Evolutionary conservation across 1,139 yeast genomes (phyloP), one percentile per base, ranked within the genome.

Genomic region (Citeromyces siamensis): DNA sequence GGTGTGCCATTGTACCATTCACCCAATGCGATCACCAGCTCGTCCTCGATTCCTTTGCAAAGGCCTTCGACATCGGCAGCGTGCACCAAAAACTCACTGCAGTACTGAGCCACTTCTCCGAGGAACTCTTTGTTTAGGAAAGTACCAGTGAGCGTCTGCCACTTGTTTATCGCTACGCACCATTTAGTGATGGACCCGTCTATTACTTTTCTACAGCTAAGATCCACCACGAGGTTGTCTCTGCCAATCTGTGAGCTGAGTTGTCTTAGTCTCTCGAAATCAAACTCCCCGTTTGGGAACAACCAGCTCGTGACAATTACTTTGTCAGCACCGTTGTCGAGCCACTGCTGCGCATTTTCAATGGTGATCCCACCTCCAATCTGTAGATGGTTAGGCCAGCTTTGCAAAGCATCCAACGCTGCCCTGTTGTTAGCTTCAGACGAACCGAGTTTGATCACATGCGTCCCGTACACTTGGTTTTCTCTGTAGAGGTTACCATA

Each of bases 1-100:
- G 80, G 86, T 2, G 83, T 68, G 27, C 68, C 71, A 35, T 73
- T 66, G 31, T 13, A 26, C 97, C 98, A 90, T 46, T 77, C 71
- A 10, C 88, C 86, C 29, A 90, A 62, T 39, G 68, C 69, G 19
- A 44, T 42, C 4, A 90, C 97, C 38, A 90, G 63, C 14, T 75
- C 68, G 49, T 76, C 76, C 50, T 90, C 98, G 33, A 90, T 83
- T 1, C 99, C 99, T 33, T 75, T 70, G 54, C 98, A 90, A 19
- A 90, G 64, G 0, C 99, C 99, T 57, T 90, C 99, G 3, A 90
- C 97, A 55, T 90, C 98, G 0, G 98, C 99, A 3, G 98, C 98
- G 58, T 90, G 99, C 19, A 90, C 78, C 41, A 90, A 62, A 50
- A 88, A 83, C 57, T 90, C 98, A 44, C 74, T 71, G 50, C 97